phyloP scores from a whole-genome alignment of 495 filamentous ascomycete species.

The Apiosordaria backusii region DNA sequence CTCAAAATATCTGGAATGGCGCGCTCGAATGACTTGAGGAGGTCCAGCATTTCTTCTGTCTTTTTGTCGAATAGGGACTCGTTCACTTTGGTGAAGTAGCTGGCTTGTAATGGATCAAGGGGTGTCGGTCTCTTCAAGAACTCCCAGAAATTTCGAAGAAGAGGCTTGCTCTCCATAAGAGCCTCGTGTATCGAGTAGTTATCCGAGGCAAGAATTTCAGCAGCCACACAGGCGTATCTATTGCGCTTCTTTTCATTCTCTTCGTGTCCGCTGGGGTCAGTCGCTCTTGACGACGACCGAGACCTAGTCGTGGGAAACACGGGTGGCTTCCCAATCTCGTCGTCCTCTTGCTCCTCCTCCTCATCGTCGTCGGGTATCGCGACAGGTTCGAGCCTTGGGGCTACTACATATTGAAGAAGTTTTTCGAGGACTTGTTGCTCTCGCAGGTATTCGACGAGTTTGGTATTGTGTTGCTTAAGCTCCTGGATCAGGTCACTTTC shows the following conservation, averaged over 20 bases:
- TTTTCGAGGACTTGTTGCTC: constrained; percentile 82
- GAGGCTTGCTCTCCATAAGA: constrained; percentile 74
- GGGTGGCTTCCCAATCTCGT: constrained; percentile 48
- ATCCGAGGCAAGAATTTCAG: constrained; percentile 91
- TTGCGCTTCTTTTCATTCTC: constrained; percentile 80
- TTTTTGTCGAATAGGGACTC: constrained; percentile 95
- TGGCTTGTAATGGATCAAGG: constrained; percentile 86
- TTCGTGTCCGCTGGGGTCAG: constrained; percentile 50
- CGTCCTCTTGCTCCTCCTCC: constrained; percentile 51
- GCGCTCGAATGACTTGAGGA: constrained; percentile 77
- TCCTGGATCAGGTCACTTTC: constrained; percentile 96
- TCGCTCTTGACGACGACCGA: constrained; percentile 37
- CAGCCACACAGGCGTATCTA: constrained; percentile 86
- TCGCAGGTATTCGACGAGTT: constrained; percentile 92
- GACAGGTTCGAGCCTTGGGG: constrained; percentile 61
- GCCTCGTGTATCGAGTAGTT: constrained; percentile 95
- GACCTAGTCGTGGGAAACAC: constrained; percentile 41
- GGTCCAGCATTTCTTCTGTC: constrained; percentile 90
- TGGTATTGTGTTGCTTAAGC: constrained; percentile 95
- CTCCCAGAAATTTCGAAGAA: constrained; percentile 82
- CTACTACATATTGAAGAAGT: constrained; percentile 87
- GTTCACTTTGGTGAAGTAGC: constrained; percentile 98
- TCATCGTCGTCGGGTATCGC: constrained; percentile 60
- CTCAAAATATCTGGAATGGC: constrained; percentile 81
- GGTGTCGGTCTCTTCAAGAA: constrained; percentile 77